Base-by-base conservation (phyloP, 495 filamentous ascomycete genomes). In the Penicillium parvum region DNA sequence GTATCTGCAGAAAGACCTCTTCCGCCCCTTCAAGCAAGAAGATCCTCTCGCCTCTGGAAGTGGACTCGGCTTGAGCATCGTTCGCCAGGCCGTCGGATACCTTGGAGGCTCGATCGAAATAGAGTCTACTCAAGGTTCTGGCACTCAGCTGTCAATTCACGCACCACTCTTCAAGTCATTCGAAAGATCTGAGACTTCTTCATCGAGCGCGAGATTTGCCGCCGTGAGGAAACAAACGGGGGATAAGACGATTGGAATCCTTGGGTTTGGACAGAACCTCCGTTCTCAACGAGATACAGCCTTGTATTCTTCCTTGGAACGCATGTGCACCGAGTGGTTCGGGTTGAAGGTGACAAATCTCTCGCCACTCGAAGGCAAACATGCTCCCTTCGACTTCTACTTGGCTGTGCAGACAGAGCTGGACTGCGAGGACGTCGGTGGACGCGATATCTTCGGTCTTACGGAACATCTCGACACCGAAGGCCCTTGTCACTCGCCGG, bases 1-100 rank as follows among this genome's bases (percentile, higher is more conserved):
- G 7, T 64, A 48, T 42, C 26, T 88, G 27, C 74, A 77, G 11
- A 76, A 81, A 23, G 67, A 74, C 15, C 52, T 87, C 1, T 90
- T 82, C 58, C 79, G 71, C 4, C 81, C 85, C 0, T 90, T 88
- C 49, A 71, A 71, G 3, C 85, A 90, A 44, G 85, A 88, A 50
- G 72, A 87, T 43, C 58, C 70, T 1, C 66, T 86, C 16, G 69
- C 74, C 0, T 67, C 77, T 6, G 85, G 85, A n/a, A 83, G 81
- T 11, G 85, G 85, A 5, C 68, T 86, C 3, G 83, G 83, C 0
- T 67, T 88, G 36, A 80, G 55, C 33, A 67, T 67, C n/a, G 61
- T 62, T 21, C 57, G 43, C n/a, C 50, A 62, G 33, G 52, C 58
- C n/a, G 50, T 63, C 8, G 39, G 40, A 11, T 58, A 44, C 1